Conservation (phyloP, 1,284 basidiomycete species). For the Boletus holoroseus region DNA sequence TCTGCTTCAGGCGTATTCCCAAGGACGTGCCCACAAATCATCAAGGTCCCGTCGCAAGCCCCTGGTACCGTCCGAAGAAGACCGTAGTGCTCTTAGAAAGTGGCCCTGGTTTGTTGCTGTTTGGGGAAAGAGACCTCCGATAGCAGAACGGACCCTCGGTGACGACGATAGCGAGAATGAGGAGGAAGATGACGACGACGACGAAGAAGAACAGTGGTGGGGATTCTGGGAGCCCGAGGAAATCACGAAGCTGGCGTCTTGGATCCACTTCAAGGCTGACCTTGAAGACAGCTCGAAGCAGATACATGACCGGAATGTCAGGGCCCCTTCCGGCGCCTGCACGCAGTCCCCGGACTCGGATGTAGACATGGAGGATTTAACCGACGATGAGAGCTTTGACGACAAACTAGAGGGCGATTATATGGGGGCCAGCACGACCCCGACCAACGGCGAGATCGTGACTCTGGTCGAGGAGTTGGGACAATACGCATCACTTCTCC, state of each 20-base stretch:
- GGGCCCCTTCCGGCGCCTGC: not conserved
- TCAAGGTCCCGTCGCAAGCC: slow-evolving; percentile 37
- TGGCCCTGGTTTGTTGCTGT: slow-evolving; percentile 75
- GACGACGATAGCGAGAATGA: slow-evolving; percentile 27
- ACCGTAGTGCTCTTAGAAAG: slow-evolving; percentile 43
- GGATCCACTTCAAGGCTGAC: slow-evolving; percentile 52
- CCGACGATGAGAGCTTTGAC: slow-evolving; percentile 10
- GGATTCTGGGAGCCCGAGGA: slow-evolving; percentile 63
- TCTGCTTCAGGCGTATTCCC: slow-evolving; percentile 35
- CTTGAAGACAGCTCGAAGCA: slow-evolving; percentile 35
- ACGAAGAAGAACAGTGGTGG: slow-evolving; percentile 56
- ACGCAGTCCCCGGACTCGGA: slow-evolving; percentile 7
- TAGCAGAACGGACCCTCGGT: slow-evolving; percentile 21
- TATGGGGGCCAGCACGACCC: slow-evolving; percentile 5
- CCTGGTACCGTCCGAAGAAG: slow-evolving; percentile 41
- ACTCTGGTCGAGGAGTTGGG: slow-evolving; percentile 42
- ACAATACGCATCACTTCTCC: slow-evolving; percentile 46
- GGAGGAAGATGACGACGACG: slow-evolving; percentile 24
- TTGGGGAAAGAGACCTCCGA: slow-evolving; percentile 52
- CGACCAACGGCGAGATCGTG: slow-evolving; percentile 34
- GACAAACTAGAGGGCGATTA: slow-evolving; percentile 1
- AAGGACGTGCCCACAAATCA: slow-evolving; percentile 26
- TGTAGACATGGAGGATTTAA: slow-evolving; percentile 22
- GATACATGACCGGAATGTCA: not conserved
- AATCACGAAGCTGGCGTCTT: slow-evolving; percentile 58